phyloP scores from a whole-genome alignment of 2,329 filamentous ascomycete genomes.

The Cordyceps farinosa region DNA sequence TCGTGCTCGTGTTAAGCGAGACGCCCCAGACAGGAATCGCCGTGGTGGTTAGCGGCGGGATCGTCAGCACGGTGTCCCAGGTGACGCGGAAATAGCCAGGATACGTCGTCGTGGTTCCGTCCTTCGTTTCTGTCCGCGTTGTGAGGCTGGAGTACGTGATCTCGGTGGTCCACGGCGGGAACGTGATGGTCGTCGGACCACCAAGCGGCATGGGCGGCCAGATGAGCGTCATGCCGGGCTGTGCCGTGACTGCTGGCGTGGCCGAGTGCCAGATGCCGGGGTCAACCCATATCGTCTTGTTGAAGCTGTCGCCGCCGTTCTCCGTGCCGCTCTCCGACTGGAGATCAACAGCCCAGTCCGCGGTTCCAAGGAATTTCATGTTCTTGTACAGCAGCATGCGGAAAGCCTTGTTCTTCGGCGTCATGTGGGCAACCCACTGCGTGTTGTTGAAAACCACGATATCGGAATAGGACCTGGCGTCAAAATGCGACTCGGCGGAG shows the following conservation, averaged over 20 bases:
- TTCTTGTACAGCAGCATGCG: conserved; percentile 12
- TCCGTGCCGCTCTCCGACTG: conserved; percentile 2
- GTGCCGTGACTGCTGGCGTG: not conserved
- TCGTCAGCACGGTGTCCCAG: conserved; percentile 4
- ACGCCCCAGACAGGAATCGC: conserved; percentile 12
- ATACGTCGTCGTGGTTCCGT: conserved; percentile 6
- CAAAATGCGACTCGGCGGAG: not conserved
- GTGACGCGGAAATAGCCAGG: not conserved
- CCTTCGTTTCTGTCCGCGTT: not conserved
- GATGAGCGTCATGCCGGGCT: conserved; percentile 32
- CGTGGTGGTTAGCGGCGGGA: conserved; percentile 9
- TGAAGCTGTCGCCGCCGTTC: not conserved
- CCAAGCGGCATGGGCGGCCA: conserved; percentile 11
- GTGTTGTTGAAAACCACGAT: conserved; percentile 24
- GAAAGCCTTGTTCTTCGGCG: conserved; percentile 11
- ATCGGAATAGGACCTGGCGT: conserved; percentile 8
- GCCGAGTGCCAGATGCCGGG: not conserved
- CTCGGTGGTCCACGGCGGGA: conserved; percentile 8
- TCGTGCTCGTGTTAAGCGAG: not conserved
- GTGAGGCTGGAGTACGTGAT: conserved; percentile 8
- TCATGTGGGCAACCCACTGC: conserved; percentile 21
- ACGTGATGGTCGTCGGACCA: conserved; percentile 4
- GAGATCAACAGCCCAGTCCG: conserved; percentile 22
- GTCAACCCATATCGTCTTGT: not conserved
- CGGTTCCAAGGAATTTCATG: conserved; percentile 19